phyloP scores from a whole-genome alignment of 2,329 filamentous ascomycete genomes.

The Colletotrichum destructivum region DNA sequence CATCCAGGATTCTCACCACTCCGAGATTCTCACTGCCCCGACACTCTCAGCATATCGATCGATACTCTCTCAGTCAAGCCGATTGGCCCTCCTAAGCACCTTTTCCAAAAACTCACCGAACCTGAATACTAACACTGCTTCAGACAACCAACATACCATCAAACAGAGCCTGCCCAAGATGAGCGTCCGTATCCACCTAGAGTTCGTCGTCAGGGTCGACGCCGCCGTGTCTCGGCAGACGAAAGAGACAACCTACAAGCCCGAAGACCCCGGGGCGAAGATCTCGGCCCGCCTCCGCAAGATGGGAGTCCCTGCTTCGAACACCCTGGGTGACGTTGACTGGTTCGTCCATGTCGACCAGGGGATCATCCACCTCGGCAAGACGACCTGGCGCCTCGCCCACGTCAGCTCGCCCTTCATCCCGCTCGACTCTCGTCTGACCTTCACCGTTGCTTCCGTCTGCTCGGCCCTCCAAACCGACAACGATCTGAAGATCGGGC shows the following conservation, averaged over 20 bases:
- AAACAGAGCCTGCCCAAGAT: background rate
- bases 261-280: too few relatives aligned
- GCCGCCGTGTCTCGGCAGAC: background rate
- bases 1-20: too few relatives aligned
- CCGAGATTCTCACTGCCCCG: too few relatives aligned
- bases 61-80: too few relatives aligned
- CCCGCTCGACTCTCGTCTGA: background rate
- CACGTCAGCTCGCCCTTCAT: conserved; percentile 18
- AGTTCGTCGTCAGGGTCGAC: background rate
- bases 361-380: background rate
- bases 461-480: background rate
- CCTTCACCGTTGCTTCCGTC: background rate
- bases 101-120: too few relatives aligned
- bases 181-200: background rate
- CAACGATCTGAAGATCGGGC: background rate
- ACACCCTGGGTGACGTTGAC: too few relatives aligned
- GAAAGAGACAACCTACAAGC: background rate
- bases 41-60: too few relatives aligned
- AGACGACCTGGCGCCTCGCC: conserved; percentile 7
- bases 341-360: background rate
- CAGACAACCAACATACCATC: too few relatives aligned
- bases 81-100: too few relatives aligned
- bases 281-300: background rate
- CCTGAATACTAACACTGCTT: too few relatives aligned
- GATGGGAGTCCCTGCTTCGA: background rate